Evolutionary conservation across 2,329 filamentous ascomycete species (phyloP).

Genomic region (Calonectria pauciramosa): DNA sequence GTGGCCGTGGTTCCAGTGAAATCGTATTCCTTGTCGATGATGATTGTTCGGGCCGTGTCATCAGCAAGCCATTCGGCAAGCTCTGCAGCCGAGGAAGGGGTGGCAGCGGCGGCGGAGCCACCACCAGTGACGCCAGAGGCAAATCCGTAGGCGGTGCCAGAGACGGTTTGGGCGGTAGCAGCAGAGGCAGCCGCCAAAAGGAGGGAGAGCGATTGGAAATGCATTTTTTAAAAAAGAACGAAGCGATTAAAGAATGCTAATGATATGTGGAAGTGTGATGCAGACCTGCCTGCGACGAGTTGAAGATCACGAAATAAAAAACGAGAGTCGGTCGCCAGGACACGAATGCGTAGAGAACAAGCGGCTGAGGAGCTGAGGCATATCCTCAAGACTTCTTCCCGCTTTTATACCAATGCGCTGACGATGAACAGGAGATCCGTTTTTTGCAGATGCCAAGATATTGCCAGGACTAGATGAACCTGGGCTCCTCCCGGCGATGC

Average conservation of each 20-base stretch:
- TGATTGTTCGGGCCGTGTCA: slow-evolving; percentile 42
- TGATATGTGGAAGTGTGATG: background rate
- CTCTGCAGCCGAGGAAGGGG: slow-evolving; percentile 61
- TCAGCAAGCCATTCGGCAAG: slow-evolving; percentile 51
- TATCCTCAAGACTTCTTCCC: background rate
- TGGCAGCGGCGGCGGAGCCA: slow-evolving; percentile 58
- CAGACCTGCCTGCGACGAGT: slow-evolving; percentile 17
- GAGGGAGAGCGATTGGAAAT: slow-evolving; percentile 26
- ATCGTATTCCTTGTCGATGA: slow-evolving; percentile 45
- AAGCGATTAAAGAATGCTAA: background rate
- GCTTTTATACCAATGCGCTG: background rate
- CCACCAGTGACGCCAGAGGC: slow-evolving; percentile 63
- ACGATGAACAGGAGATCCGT: background rate
- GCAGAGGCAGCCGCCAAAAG: slow-evolving; percentile 38
- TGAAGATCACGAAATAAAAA: slow-evolving; percentile 6
- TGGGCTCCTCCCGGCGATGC: background rate
- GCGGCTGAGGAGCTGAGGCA: background rate
- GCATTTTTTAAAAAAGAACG: slow-evolving; percentile 22
- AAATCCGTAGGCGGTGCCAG: slow-evolving; percentile 48
- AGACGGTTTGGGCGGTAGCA: slow-evolving; percentile 45
- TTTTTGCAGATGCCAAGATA: slow-evolving; percentile 18
- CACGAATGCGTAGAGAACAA: slow-evolving; percentile 10
- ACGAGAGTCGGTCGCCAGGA: slow-evolving; percentile 17
- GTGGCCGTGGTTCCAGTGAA: slow-evolving; percentile 44
- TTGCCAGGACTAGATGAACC: background rate